Base-by-base conservation (phyloP, 1,139 yeast species). In the Sugiyamaella sp. region DNA sequence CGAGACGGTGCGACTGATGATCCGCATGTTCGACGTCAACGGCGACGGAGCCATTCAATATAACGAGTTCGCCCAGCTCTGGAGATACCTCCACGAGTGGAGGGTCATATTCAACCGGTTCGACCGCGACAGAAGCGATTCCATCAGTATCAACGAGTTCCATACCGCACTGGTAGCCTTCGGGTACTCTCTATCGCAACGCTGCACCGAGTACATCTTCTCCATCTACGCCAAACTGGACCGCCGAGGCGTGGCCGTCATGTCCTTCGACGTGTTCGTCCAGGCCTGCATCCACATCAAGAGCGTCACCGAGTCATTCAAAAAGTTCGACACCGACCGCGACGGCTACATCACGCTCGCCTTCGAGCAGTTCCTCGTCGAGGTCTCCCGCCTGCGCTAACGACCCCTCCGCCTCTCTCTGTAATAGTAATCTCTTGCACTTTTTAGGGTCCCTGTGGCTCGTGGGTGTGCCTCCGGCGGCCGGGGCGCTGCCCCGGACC, bases 201-300 rank as follows among this genome's bases (percentile, higher is more conserved):
- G 81, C 62, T 78, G 84, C 60, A 85, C 84, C 16, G 74, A 81
- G 53, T 83, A 80, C 65, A 72, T 85, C 53, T 86, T 85, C 65
- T 81, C 76, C 58, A 80, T 78, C 56, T 85, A 84, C 65, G 78
- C 85, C 37, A 69, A 77, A 63, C 61, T 68, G 57, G 65, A 73
- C 65, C 60, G 74, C 39, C 69, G 71, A 40, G 78, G 77, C 48
- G 68, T 80, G 59, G 84, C 84, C 20, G 84, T 80, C 59, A 75
- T 89, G 68, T 84, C 86, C 58, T 89, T 89, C 68, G 96, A 89
- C 69, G 79, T 84, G 67, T 89, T 89, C 70, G 90, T 89, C 43
- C 96, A 89, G 66, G 78, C 88, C 53, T 77, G 89, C 61, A 87
- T 88, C 32, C 86, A 88, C 77, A 74, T 89, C 63, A 78, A 89